Percentiles rank a stretch among this genome's conserved stretches.
phyloP scores from a whole-genome alignment of 2,329 filamentous ascomycete species.

The Aspergillus neotritici region DNA sequence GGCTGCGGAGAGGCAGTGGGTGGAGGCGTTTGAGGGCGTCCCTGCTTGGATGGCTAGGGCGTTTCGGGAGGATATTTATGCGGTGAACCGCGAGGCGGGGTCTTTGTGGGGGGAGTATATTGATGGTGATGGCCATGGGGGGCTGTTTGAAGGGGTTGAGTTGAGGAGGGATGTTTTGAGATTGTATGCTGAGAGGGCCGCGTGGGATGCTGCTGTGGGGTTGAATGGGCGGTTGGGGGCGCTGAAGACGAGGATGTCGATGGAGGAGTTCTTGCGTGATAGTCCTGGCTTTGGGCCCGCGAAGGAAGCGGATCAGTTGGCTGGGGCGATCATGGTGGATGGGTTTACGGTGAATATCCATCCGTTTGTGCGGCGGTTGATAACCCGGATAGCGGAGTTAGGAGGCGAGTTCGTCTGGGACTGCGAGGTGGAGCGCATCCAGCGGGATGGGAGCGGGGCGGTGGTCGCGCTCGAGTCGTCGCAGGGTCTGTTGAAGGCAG shows the following conservation, averaged over 20 bases:
- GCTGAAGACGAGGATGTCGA: neutral
- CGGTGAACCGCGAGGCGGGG: neutral
- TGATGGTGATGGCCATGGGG: neutral
- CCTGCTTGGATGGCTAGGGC: neutral
- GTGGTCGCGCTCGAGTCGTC: neutral
- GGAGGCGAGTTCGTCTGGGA: neutral
- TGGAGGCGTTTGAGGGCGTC: constrained; percentile 1
- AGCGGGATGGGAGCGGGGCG: neutral
- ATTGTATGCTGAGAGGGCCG: neutral
- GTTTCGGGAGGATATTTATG: constrained; percentile 1
- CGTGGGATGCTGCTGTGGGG: neutral
- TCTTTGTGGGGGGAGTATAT: neutral
- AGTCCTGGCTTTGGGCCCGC: neutral
- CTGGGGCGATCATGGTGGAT: neutral
- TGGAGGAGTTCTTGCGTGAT: neutral
- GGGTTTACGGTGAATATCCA: constrained; percentile 1
- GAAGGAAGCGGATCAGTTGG: neutral
- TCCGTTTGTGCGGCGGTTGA: neutral
- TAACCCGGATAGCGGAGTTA: neutral
- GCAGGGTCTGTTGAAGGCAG: neutral
- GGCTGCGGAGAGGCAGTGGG: neutral
- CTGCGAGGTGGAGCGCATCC: neutral
- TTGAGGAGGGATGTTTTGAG: neutral
- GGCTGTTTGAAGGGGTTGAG: neutral
- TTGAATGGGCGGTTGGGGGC: neutral